Percentiles rank a stretch among this genome's conserved stretches.
Evolutionary conservation across 805 yeast genomes (phyloP).

Genomic region (Candida sonorensis): DNA sequence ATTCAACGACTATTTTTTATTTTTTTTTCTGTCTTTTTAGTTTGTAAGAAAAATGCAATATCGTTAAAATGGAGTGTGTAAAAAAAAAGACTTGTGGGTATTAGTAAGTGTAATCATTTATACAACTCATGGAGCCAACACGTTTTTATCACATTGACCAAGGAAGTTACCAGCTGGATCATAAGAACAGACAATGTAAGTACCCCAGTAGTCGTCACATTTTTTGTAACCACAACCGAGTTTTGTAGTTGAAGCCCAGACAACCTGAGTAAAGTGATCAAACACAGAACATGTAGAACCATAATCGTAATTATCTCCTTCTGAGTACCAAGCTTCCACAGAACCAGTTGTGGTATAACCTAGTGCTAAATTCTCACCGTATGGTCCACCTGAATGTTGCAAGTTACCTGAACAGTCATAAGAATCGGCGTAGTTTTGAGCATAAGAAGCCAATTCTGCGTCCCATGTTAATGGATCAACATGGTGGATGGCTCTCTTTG

Average conservation of each 20-base stretch:
- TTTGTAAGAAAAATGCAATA: not conserved
- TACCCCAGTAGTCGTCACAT: constrained; percentile 42
- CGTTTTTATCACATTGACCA: constrained; percentile 37
- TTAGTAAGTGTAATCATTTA: no score
- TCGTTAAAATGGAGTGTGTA: not conserved
- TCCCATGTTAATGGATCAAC: constrained; percentile 54
- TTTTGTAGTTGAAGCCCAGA: constrained; percentile 56
- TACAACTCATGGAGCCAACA: constrained; percentile 17
- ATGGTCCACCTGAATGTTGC: constrained; percentile 56
- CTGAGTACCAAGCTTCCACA: constrained; percentile 71
- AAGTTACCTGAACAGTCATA: constrained; percentile 56
- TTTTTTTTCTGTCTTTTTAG: no score
- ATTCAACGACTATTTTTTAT: no score
- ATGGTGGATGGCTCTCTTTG: constrained; percentile 47
- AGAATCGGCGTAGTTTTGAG: constrained; percentile 49
- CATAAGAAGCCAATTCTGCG: constrained; percentile 42
- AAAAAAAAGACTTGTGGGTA: no score
- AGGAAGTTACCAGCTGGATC: constrained; percentile 68
- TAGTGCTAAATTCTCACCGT: constrained; percentile 75
- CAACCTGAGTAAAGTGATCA: constrained; percentile 68
- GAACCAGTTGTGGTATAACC: constrained; percentile 51
- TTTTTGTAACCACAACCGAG: constrained; percentile 60
- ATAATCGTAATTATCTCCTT: constrained; percentile 50
- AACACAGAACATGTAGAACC: constrained; percentile 42
- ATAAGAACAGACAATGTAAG: constrained; percentile 71